Evolutionary conservation across 352 stramenopile species (phyloP).

Genomic region (Globisporangium polare): DNA sequence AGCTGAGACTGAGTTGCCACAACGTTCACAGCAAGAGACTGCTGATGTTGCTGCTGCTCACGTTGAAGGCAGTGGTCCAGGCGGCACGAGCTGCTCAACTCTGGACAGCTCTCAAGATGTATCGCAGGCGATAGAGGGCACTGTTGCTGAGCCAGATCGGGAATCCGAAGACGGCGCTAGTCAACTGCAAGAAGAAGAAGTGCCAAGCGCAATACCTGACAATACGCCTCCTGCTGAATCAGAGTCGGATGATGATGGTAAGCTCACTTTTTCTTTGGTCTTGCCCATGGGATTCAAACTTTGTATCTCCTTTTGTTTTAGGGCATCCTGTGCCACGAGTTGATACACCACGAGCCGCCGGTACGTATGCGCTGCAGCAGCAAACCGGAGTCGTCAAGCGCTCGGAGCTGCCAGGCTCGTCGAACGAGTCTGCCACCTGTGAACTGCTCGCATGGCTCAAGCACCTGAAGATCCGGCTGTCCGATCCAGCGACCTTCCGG

Average conservation of each 20-base stretch:
- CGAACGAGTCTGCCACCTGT: constrained; percentile 4
- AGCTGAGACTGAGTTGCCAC: not conserved
- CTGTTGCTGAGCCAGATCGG: not conserved
- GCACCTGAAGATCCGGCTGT: constrained; percentile 27
- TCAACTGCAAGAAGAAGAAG: not conserved
- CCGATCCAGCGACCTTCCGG: constrained; percentile 23
- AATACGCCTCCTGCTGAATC: not conserved
- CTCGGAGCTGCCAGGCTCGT: not conserved
- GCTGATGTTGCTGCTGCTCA: not conserved
- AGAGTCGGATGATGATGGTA: not conserved
- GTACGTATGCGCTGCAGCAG: not conserved
- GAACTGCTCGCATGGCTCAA: constrained; percentile 41
- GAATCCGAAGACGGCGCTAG: not conserved
- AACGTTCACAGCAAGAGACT: not conserved
- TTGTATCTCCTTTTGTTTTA: no score
- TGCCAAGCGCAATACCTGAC: not conserved
- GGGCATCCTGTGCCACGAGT: no score
- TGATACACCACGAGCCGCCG: not conserved
- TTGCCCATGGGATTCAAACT: not conserved
- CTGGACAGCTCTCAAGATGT: constrained; percentile 1
- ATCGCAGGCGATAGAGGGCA: not conserved
- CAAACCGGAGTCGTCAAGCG: not conserved
- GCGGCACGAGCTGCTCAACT: not conserved
- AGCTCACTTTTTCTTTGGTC: not conserved
- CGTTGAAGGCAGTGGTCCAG: not conserved